Evolutionary conservation across 2,329 filamentous ascomycete genomes (phyloP).

Genomic region (Exophiala sp.): DNA sequence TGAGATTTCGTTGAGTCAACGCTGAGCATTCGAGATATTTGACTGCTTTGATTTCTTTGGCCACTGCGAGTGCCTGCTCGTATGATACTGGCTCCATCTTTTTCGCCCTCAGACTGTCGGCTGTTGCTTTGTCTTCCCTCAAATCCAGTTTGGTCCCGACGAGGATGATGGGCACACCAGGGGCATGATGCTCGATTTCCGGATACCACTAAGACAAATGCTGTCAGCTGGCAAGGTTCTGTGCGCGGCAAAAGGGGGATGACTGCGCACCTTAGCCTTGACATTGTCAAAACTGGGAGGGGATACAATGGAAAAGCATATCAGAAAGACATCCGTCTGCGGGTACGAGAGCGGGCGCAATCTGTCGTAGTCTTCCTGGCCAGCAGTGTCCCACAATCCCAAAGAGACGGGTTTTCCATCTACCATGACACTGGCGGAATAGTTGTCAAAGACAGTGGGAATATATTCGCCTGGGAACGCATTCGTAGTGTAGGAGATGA

Average conservation of each 20-base stretch:
- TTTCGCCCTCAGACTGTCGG: constrained; percentile 77
- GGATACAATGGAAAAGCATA: constrained; percentile 97
- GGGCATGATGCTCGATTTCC: constrained; percentile 94
- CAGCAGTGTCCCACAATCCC: constrained; percentile 96
- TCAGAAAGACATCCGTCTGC: constrained; percentile 96
- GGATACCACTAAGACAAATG: constrained; percentile 72
- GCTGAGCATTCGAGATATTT: constrained; percentile 99
- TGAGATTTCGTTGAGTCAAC: constrained; percentile 90
- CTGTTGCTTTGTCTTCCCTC: constrained; percentile 76
- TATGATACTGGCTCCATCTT: constrained; percentile 97
- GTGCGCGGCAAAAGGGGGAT: constrained; percentile 8
- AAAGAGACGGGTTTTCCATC: constrained; percentile 96
- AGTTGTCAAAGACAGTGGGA: constrained; percentile 98
- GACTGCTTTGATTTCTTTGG: constrained; percentile 90
- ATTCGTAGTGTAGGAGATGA: constrained; percentile 99
- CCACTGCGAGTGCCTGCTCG: constrained; percentile 79
- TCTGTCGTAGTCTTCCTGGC: constrained; percentile 97
- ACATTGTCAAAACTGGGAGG: constrained; percentile 98
- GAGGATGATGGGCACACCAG: constrained; percentile 90
- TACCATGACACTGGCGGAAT: constrained; percentile 98
- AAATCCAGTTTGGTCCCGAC: constrained; percentile 96
- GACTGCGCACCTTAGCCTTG: constrained; percentile 72
- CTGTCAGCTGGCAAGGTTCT: constrained; percentile 6
- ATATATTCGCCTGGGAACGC: constrained; percentile 99
- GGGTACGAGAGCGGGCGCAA: constrained; percentile 93